phyloP scores from a whole-genome alignment of 345 rosid genomes.

The Moricandia arvensis region DNA sequence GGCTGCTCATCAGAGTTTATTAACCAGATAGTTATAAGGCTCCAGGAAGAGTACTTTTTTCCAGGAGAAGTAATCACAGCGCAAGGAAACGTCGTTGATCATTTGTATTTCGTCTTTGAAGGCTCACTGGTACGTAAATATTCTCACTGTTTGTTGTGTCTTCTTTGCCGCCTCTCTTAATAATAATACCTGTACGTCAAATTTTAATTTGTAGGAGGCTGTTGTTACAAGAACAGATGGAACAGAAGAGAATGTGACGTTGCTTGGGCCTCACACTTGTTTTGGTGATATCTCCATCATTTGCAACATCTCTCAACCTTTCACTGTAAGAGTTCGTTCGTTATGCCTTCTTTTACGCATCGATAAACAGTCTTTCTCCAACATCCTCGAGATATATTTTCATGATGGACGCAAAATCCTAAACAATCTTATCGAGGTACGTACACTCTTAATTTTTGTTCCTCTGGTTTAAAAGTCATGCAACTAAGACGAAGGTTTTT shows the following conservation, averaged over 20 bases:
- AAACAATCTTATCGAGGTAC: slow-evolving; percentile 80
- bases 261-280: slow-evolving; percentile 57
- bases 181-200: too few species aligned
- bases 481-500: slow-evolving; percentile 4
- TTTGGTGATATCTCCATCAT: slow-evolving; percentile 89
- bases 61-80: slow-evolving; percentile 95
- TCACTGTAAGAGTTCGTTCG: slow-evolving; percentile 71
- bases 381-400: slow-evolving; percentile 87
- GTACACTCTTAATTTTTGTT: too few species aligned
- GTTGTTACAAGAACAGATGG: slow-evolving; percentile 66
- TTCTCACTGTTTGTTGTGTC: slow-evolving; percentile 2
- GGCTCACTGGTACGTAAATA: slow-evolving; percentile 68
- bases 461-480: too few species aligned
- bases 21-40: slow-evolving; percentile 77
- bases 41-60: slow-evolving; percentile 95
- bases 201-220: slow-evolving; percentile 51
- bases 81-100: slow-evolving; percentile 88
- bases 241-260: slow-evolving; percentile 55
- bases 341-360: slow-evolving; percentile 78
- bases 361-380: slow-evolving; percentile 82
- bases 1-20: slow-evolving; percentile 85
- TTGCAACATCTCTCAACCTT: slow-evolving; percentile 96
- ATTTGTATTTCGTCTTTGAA: slow-evolving; percentile 85
- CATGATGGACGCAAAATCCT: slow-evolving; percentile 78
- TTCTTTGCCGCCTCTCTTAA: too few species aligned